Evolutionary conservation across 164 flowering plant species (phyloP), one percentile per base, ranked within the genome.

Genomic region (Piper longum): DNA sequence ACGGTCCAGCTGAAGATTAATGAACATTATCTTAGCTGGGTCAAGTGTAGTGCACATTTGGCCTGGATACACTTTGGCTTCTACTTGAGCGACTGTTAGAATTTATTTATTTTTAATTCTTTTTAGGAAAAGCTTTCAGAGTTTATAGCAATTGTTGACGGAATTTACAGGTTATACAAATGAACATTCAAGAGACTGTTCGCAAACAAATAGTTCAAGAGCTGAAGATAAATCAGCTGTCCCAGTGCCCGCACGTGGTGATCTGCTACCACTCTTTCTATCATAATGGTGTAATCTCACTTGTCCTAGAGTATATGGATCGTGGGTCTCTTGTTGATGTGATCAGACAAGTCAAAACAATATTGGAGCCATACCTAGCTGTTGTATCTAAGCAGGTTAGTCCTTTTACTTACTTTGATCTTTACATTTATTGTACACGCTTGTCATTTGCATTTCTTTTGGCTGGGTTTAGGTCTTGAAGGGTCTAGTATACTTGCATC

Each of bases 261-360:
- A 82, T 86, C 68, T 95, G 96, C 76, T 80, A 95, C 75, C 89
- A 95, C 67, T 89, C 99, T 5, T 91, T 89, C 79, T 95, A 91
- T 73, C 91, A 91, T 73, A 95, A 95, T 77, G 98, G 99, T 36
- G 93, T 78, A n/a, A 82, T 95, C 62, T 91, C 91, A 60, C 85
- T 95, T 66, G 90, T 91, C n/a, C 64, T 95, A 45, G 99, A 95
- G 65, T 95, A 95, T 75, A 95, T 95, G 99, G 99, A 91, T 45
- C 86, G 99, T 62, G 98, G 99, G 44, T 95, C 99, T 70, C 80
- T 95, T 40, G 85, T 75, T 63, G 97, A 91, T 75, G 74, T 95
- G 13, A 74, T 91, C 67, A 81, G 76, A 74, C 96, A 95, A 86
- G 85, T 95, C 42, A 88, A 86, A 68, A 91, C 95, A 13, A 87